phyloP scores from a whole-genome alignment of 2,329 filamentous ascomycete genomes.

The Zalaria sp. region DNA sequence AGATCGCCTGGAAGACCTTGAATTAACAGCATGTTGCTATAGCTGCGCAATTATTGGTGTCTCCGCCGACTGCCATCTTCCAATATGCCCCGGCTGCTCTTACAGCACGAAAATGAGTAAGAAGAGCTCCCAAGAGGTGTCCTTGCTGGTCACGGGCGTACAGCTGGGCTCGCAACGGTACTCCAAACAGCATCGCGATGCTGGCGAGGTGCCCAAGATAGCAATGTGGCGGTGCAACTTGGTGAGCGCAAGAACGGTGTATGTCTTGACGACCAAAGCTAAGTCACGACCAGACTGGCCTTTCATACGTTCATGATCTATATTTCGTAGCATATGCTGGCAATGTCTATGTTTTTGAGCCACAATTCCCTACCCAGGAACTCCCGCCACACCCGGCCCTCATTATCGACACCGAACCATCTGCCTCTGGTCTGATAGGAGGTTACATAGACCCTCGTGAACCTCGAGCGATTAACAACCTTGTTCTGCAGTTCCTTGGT shows the following conservation, averaged over 20 bases:
- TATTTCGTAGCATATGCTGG: constrained; percentile 31
- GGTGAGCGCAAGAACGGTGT: constrained; percentile 10
- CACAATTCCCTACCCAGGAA: constrained; percentile 27
- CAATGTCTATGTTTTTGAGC: constrained; percentile 27
- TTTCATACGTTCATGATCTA: constrained; percentile 32
- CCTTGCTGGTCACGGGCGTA: constrained; percentile 12
- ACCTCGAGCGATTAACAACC: constrained; percentile 28
- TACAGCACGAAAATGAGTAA: too few species aligned
- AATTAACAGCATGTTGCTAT: too few species aligned
- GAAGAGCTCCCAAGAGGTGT: neutral
- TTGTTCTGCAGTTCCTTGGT: constrained; percentile 30
- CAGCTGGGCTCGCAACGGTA: constrained; percentile 5
- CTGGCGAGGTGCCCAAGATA: neutral
- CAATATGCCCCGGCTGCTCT: too few species aligned
- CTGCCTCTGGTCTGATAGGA: constrained; percentile 11
- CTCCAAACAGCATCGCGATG: neutral
- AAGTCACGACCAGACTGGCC: constrained; percentile 20
- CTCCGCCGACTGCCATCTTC: too few species aligned
- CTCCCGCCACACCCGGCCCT: constrained; percentile 21
- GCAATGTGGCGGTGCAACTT: constrained; percentile 25
- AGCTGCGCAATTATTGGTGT: too few species aligned
- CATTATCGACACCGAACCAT: constrained; percentile 23
- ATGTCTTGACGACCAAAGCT: neutral
- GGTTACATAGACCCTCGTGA: constrained; percentile 21
- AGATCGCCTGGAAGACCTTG: too few species aligned